phyloP scores from a whole-genome alignment of 2,329 filamentous ascomycete species.

The Apiospora saccharicola region DNA sequence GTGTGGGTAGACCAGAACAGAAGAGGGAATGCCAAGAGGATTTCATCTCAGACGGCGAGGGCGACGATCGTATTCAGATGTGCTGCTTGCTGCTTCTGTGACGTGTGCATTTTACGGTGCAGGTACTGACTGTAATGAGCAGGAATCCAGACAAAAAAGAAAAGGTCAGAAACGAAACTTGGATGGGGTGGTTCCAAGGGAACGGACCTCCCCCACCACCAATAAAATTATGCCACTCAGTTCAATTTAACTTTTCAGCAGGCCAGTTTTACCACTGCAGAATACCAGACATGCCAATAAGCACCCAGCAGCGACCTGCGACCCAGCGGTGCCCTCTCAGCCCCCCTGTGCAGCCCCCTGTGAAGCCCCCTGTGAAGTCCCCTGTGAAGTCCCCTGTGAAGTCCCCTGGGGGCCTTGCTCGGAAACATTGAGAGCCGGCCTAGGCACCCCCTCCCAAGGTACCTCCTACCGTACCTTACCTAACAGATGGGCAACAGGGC shows the following conservation, averaged over 20 bases:
- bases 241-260: constrained; percentile 22
- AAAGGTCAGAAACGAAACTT: constrained; percentile 2
- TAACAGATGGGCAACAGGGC: background rate
- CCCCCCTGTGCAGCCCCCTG: background rate
- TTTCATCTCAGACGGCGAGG: background rate
- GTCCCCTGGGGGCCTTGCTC: background rate
- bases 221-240: constrained; percentile 20
- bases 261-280: constrained; percentile 6
- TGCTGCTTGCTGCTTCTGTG: background rate
- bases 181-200: constrained; percentile 8
- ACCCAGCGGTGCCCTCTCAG: background rate
- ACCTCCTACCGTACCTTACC: background rate
- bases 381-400: background rate
- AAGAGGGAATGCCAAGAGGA: background rate
- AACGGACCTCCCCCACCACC: constrained; percentile 20
- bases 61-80: background rate
- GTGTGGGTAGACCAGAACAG: background rate
- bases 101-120: constrained; percentile 14
- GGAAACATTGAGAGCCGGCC: no score
- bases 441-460: constrained; percentile 9
- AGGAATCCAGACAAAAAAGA: background rate
- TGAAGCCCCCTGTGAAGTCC: background rate
- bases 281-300: constrained; percentile 17
- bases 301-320: no score
- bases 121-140: background rate